Evolutionary conservation across 352 stramenopile genomes (phyloP), one percentile per base, ranked within the genome.

Genomic region (Pythium dissimile): DNA sequence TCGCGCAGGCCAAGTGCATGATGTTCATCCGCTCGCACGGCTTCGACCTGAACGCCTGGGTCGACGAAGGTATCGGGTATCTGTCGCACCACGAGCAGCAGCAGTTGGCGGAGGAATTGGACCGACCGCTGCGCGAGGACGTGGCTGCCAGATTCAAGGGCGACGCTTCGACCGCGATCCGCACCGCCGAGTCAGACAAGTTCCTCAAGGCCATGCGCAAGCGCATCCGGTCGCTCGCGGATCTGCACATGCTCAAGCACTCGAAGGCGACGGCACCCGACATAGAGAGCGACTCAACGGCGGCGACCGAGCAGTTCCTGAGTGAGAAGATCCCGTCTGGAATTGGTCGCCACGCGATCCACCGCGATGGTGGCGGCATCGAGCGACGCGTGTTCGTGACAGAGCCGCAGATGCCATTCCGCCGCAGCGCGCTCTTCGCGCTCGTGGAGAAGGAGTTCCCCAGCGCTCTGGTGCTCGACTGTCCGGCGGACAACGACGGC

Each of bases 11-110:
- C 59, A 88, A 85, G 60, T 92, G 80, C 54, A 53, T 92, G 8
- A 76, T 86, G 58, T 92, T 86, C 56, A 81, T 90, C 32, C 82
- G 80, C 27, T 67, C 73, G 37, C 82, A 92, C 42, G 82, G 82
- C 21, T 92, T 92, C 53, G 82, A 92, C 51, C 59, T 92, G 13
- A 92, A 92, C 60, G 47, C 51, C 5, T 92, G 82, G 82, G 77
- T 92, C 32, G 82, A 92, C 66, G 54, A 72, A 20, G 82, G 82
- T 24, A 78, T 92, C 39, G 70, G 75, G 3, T 85, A 90, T 53
- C 62, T 92, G 31, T 90, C 80, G 3, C 80, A 89, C 39, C 31
- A 50, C 3, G 82, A 89, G 44, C 80, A 89, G 20, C 13, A 43
- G 2, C 24, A 39, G 11, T 16, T 60, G 1, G 34, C 21, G 26